Base-by-base conservation (phyloP, 1,284 basidiomycete species). In the Malassezia sympodialis region DNA sequence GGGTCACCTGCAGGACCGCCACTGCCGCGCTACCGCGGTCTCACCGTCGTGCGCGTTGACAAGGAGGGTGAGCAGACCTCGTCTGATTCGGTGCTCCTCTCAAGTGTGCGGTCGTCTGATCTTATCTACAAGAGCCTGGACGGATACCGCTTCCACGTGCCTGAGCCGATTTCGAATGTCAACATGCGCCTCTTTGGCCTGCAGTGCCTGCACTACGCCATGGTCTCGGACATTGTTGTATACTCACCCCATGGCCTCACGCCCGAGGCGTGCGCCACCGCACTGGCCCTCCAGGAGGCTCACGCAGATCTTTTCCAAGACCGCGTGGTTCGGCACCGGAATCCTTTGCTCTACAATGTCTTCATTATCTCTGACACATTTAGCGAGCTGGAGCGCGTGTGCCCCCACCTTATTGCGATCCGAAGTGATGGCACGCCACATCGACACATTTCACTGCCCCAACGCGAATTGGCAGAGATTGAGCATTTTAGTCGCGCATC, bases 381-480 rank as follows among this genome's bases (percentile, higher is more conserved):
- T 63, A 61, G 73, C 14, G 76, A 76, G 42, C 79, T 83, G 46
- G 79, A 82, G 64, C 66, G 67, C 31, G 52, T 74, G 39, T 77
- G 75, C 63, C 77, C 79, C 0, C 71, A 79, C 27, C 76, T 82
- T 42, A 77, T 83, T 59, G 78, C 79, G 31, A 72, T 82, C 49
- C 78, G 80, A 65, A 74, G 75, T 19, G 59, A 67, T 31, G 81
- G 81, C 21, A 66, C 69, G 2, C 69, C 75, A 23, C 76, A 75
- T 56, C 76, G 75, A 46, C 71, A 76, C 43, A 74, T 79, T 40
- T 76, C 79, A 60, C 77, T 81, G 48, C 77, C 79, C 46, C 77
- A 79, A 28, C 69, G 77, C 42, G 90, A 94, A 77, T 83, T 83
- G 72, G 85, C 88, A 58, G 90, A 93, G 77, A 91, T 91, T 86